phyloP scores from a whole-genome alignment of 225 moss, liverwort and hornwort species.

The Straminergon stramineum region DNA sequence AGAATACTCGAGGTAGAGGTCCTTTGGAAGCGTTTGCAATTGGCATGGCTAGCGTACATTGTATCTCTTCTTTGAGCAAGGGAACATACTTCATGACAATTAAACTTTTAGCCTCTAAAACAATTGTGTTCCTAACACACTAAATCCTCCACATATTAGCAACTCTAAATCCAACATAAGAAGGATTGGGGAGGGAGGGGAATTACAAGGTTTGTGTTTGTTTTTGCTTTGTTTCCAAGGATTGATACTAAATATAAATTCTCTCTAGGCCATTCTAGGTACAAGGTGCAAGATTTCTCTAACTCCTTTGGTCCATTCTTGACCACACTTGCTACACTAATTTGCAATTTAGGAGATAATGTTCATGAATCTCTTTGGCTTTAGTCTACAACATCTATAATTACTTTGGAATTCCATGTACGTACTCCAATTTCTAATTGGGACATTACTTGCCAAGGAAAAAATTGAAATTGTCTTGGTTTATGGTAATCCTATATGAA shows the following conservation, averaged over 20 bases:
- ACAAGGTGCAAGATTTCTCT: background rate
- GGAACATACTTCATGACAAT: fast-evolving
- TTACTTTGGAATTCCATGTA: fast-evolving
- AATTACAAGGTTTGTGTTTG: too few relatives aligned
- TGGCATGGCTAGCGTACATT: fast-evolving
- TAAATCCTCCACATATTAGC: background rate
- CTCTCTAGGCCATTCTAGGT: fast-evolving
- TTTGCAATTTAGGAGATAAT: background rate
- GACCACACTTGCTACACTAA: fast-evolving
- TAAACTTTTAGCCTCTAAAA: background rate
- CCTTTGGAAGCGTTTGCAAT: fast-evolving
- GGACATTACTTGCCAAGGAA: background rate
- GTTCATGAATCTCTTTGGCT: fast-evolving
- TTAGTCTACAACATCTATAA: background rate
- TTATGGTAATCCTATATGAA: fast-evolving
- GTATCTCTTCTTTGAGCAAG: background rate
- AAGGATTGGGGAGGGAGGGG: fast-evolving
- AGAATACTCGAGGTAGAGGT: fast-evolving
- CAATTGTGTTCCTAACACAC: fast-evolving
- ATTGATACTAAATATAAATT: background rate
- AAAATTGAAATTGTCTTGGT: background rate
- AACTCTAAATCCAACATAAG: background rate
- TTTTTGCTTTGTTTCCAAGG: fast-evolving
- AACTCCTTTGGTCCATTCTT: background rate
- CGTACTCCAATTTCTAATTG: fast-evolving